A percentile compares a stretch with the other conserved stretches of the same genome.
Conservation (phyloP, 2,329 filamentous ascomycete genomes). For the Lachnellula occidentalis region DNA sequence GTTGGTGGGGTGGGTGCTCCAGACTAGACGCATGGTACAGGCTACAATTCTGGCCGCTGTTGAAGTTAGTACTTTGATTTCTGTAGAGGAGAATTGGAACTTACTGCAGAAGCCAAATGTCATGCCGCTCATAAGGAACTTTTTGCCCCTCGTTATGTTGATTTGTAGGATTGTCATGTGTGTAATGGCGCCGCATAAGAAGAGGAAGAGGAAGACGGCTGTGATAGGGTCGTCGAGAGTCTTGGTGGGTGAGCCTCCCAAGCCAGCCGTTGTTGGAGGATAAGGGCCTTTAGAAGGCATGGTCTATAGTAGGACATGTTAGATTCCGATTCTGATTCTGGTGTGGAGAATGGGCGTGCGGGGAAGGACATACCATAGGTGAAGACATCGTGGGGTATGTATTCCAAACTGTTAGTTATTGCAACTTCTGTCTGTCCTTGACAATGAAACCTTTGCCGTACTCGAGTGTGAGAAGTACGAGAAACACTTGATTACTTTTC, state of each 20-base stretch:
- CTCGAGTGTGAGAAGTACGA: no score
- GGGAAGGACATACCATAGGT: neutral
- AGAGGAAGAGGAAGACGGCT: constrained; percentile 56
- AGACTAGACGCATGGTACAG: constrained; percentile 45
- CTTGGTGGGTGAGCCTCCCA: constrained; percentile 54
- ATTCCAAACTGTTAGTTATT: no score
- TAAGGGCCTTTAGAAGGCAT: constrained; percentile 15
- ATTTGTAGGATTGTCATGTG: constrained; percentile 55
- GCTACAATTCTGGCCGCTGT: constrained; percentile 33
- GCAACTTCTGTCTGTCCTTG: no score
- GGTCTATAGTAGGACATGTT: neutral
- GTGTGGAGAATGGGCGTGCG: neutral
- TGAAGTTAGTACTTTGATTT: no score
- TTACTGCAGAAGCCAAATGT: constrained; percentile 47
- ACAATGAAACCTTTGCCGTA: no score
- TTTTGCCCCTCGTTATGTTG: constrained; percentile 47
- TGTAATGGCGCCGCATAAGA: constrained; percentile 44
- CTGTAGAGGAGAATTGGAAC: no score
- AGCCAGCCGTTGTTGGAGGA: constrained; percentile 37
- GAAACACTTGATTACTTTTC: no score
- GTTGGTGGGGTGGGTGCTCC: constrained; percentile 47
- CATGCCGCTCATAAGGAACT: constrained; percentile 54
- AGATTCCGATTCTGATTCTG: neutral
- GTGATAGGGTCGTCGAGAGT: constrained; percentile 59
- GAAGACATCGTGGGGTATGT: no score